Conservation (phyloP, 331 rosid species). For the Erythrophleum ivorense region DNA sequence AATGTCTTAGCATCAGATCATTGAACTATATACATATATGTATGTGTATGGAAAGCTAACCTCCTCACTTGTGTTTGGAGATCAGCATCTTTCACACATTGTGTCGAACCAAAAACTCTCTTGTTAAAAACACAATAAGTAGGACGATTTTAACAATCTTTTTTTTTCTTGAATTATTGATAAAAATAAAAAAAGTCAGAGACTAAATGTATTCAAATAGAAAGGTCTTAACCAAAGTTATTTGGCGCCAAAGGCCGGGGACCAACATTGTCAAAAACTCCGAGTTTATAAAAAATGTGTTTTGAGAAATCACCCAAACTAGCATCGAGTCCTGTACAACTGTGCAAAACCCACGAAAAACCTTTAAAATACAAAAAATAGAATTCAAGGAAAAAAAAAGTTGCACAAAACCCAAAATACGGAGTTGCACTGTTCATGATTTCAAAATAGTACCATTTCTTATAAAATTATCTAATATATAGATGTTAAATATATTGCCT, state of each 20-base stretch:
- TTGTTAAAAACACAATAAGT: neutral
- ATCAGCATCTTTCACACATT: neutral
- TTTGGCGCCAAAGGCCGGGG: neutral
- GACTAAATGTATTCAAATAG: neutral
- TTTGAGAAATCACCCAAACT: neutral
- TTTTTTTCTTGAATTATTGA: neutral
- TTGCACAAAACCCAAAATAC: too few species aligned
- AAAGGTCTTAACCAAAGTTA: neutral
- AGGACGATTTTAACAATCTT: neutral
- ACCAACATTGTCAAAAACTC: neutral
- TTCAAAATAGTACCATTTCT: too few species aligned
- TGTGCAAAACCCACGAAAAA: too few species aligned
- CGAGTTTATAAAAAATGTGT: neutral
- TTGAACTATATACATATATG: constrained; percentile 9
- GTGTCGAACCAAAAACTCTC: neutral
- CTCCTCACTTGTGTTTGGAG: neutral
- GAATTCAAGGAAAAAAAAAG: too few species aligned
- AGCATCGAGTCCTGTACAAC: too few species aligned
- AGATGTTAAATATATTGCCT: neutral
- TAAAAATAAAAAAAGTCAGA: neutral
- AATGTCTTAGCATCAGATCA: constrained; percentile 38
- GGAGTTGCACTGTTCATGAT: too few species aligned
- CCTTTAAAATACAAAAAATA: too few species aligned
- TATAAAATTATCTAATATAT: too few species aligned
- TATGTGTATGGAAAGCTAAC: neutral